These are phyloP conservation scores for Fusarium sterilihyphosum DNA, from an alignment of 2,329 filamentous ascomycete genomes.

Conservation along the genomic window DNA sequence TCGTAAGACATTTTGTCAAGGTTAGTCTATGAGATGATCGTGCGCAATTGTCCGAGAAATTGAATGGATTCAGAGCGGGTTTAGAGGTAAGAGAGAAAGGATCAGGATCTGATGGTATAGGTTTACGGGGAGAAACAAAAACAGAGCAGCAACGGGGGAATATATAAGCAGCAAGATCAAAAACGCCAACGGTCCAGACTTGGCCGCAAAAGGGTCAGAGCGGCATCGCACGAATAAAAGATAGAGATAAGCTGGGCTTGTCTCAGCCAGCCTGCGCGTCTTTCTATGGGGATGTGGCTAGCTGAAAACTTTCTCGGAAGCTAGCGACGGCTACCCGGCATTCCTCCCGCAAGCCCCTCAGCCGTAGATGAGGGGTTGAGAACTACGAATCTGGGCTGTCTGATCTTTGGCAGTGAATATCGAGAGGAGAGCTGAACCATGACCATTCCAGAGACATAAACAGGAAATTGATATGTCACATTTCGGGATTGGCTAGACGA, in stretches of 20 bases:
- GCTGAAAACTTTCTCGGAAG: background rate
- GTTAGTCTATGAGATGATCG: fast-evolving
- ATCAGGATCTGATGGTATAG: background rate
- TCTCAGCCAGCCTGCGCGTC: background rate
- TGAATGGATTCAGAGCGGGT: too few relatives aligned
- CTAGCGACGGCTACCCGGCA: background rate
- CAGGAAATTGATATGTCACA: fast-evolving
- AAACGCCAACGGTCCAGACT: background rate
- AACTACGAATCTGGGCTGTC: background rate
- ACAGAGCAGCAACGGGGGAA: fast-evolving
- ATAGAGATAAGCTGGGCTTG: background rate
- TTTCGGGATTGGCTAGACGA: fast-evolving
- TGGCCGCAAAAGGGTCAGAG: background rate
- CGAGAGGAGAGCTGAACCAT: background rate
- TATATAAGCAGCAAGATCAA: fast-evolving
- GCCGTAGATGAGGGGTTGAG: background rate
- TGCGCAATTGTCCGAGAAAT: fast-evolving
- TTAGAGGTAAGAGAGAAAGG: background rate
- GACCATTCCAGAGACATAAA: background rate
- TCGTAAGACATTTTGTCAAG: background rate
- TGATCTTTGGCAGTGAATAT: too few relatives aligned
- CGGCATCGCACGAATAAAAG: background rate
- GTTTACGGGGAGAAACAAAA: fast-evolving
- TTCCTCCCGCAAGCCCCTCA: background rate
- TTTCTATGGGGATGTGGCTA: background rate